Evolutionary conservation across 78 protist genomes (phyloP).

Genomic region (Cyanophora paradoxa): DNA sequence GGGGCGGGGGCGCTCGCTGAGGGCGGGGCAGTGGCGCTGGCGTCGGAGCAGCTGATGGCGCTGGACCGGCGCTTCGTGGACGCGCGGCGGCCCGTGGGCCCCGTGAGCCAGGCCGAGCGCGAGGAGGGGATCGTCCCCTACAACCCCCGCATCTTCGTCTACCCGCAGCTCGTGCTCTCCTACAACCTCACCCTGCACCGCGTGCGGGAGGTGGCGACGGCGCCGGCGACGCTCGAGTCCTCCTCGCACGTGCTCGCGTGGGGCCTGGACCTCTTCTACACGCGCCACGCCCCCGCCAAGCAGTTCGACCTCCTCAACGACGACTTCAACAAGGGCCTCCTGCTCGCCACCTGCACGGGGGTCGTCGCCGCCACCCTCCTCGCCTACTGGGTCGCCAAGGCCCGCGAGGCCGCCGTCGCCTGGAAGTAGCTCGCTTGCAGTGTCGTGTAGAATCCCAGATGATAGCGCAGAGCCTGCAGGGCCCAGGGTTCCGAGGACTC

Average conservation of each 20-base stretch:
- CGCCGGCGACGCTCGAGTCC: constrained; percentile 31
- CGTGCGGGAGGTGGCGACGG: background rate
- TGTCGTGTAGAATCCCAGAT: no score
- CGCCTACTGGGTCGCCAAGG: no score
- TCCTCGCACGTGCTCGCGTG: constrained; percentile 12
- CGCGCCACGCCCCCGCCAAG: constrained; percentile 14
- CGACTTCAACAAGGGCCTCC: constrained; percentile 23
- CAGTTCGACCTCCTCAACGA: constrained; percentile 22
- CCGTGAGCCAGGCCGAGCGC: background rate
- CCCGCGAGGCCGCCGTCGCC: no score
- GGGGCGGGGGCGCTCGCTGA: no score
- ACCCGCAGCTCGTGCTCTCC: background rate
- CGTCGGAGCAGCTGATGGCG: background rate
- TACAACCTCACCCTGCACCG: background rate
- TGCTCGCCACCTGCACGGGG: background rate
- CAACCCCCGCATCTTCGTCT: background rate
- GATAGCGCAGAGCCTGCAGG: no score
- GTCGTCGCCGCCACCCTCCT: no score
- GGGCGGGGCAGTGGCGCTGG: no score
- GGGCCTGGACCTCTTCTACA: constrained; percentile 34
- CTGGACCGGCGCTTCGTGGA: background rate
- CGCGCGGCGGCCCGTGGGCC: constrained; percentile 6
- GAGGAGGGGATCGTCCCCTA: constrained; percentile 19
- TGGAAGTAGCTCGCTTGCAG: no score
- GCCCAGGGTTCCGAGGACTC: no score